phyloP scores from a whole-genome alignment of 768 basidiomycete species.

The Boletus sensibilis region DNA sequence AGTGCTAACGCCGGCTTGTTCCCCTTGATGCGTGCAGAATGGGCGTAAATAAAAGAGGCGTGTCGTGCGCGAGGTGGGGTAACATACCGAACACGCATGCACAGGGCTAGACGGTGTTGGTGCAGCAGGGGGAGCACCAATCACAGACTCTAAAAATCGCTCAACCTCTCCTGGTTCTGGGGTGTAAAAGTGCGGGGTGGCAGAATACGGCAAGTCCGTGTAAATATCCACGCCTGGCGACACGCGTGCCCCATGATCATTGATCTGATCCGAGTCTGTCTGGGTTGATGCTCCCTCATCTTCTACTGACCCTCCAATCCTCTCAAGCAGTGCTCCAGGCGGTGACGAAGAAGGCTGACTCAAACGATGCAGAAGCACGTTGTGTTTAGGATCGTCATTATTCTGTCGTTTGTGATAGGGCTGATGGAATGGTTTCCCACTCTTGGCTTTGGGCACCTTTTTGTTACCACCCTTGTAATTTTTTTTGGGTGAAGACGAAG shows the following conservation, averaged over 20 bases:
- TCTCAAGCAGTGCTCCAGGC: slow-evolving; percentile 18
- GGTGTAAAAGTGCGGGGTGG: slow-evolving; percentile 12
- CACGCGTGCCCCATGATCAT: slow-evolving; percentile 2
- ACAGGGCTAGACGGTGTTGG: neutral
- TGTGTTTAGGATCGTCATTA: neutral
- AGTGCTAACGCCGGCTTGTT: slow-evolving; percentile 11
- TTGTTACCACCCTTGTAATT: slow-evolving; percentile 2
- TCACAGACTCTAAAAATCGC: slow-evolving; percentile 26
- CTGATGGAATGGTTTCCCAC: slow-evolving; percentile 2
- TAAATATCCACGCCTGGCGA: neutral
- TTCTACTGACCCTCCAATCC: slow-evolving; percentile 15
- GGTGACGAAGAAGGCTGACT: slow-evolving; percentile 12
- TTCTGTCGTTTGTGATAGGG: neutral
- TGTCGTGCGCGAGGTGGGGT: neutral
- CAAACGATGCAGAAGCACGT: slow-evolving; percentile 14
- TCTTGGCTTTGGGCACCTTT: slow-evolving; percentile 5
- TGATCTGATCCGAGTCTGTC: slow-evolving; percentile 9
- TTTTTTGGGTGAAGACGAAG: slow-evolving; percentile 1
- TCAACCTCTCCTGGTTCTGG: slow-evolving; percentile 28
- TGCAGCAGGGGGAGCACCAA: slow-evolving; percentile 5
- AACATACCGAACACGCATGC: slow-evolving; percentile 22
- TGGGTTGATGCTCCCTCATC: neutral
- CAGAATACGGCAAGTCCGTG: neutral
- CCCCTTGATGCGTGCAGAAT: slow-evolving; percentile 2
- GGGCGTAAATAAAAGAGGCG: slow-evolving; percentile 4